phyloP scores from a whole-genome alignment of 2,329 filamentous ascomycete species.

The Colletotrichum caudatum region DNA sequence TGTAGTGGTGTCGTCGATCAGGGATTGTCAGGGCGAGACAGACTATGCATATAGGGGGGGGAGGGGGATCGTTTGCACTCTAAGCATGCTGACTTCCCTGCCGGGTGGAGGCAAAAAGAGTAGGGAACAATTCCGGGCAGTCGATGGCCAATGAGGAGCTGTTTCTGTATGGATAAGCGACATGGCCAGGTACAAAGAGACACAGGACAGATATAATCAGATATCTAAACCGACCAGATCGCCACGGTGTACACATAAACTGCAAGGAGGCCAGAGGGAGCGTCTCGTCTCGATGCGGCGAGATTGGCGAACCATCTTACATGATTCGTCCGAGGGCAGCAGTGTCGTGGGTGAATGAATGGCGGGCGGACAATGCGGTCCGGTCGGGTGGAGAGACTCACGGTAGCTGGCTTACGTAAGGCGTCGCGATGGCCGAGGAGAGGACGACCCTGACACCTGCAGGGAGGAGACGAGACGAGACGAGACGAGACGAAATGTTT shows the following conservation, averaged over 20 bases:
- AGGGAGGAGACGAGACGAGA: not conserved
- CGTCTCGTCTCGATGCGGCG: too few relatives aligned
- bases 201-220: too few relatives aligned
- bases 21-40: not conserved
- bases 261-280: too few relatives aligned
- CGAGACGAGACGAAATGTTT: not conserved
- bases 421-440: not conserved
- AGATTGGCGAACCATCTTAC: not conserved
- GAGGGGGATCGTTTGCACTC: not conserved
- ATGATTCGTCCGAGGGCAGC: not conserved
- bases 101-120: not conserved
- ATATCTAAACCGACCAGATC: not conserved
- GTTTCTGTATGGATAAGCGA: not conserved
- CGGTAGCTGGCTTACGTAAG: slow-evolving; percentile 2
- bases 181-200: not conserved
- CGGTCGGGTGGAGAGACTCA: too few relatives aligned
- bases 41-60: not conserved
- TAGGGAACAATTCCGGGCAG: not conserved
- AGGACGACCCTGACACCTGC: not conserved
- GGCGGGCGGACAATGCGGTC: too few relatives aligned
- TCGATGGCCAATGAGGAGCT: not conserved
- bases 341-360: too few relatives aligned
- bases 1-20: too few relatives aligned
- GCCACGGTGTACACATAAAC: too few relatives aligned
- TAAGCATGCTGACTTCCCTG: not conserved